Evolutionary conservation across 345 rosid species (phyloP).

Genomic region (Eucalyptus brandiana): DNA sequence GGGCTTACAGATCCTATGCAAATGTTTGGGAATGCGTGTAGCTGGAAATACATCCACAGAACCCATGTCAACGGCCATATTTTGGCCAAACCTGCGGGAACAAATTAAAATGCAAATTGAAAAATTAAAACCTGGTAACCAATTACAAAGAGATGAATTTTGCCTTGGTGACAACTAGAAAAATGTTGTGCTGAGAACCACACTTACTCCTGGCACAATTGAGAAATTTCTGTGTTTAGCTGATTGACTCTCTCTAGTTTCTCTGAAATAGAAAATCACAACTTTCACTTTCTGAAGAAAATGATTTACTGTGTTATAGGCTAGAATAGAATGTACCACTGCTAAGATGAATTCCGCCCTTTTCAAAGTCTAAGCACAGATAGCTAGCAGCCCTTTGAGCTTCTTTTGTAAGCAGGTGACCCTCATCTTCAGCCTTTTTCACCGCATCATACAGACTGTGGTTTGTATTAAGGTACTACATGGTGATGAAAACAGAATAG

Average conservation of each 20-base stretch:
- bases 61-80: slow-evolving; percentile 67
- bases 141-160: not conserved
- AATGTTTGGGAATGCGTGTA: slow-evolving; percentile 54
- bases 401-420: slow-evolving; percentile 52
- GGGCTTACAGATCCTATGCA: slow-evolving; percentile 57
- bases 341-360: slow-evolving; percentile 90
- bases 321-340: slow-evolving; percentile 21
- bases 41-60: slow-evolving; percentile 76
- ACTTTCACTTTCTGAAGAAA: not conserved
- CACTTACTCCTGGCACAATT: slow-evolving; percentile 71
- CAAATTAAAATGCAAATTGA: not conserved
- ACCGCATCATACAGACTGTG: slow-evolving; percentile 71
- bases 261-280: slow-evolving; percentile 29
- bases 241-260: slow-evolving; percentile 71
- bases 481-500: not conserved
- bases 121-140: not conserved
- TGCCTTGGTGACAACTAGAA: not conserved
- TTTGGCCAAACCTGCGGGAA: slow-evolving; percentile 60
- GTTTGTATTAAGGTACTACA: slow-evolving; percentile 78
- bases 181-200: not conserved
- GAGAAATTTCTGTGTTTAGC: slow-evolving; percentile 46
- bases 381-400: slow-evolving; percentile 73
- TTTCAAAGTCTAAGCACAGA: slow-evolving; percentile 75
- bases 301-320: not conserved
- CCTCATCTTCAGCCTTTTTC: slow-evolving; percentile 70